phyloP scores from a whole-genome alignment of 306 rosid species.

The Castanea mollissima region DNA sequence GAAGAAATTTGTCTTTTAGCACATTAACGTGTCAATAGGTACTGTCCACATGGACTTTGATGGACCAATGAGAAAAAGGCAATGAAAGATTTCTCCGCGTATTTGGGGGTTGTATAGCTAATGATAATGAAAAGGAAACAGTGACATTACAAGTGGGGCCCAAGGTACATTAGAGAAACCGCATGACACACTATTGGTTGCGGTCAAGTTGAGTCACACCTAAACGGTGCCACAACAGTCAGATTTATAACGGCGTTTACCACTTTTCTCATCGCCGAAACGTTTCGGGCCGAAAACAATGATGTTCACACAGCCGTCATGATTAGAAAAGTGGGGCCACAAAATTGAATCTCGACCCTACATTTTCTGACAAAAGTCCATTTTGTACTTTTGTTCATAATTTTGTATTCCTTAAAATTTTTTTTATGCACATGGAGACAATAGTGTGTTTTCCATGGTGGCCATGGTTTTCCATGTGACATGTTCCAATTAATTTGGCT shows the following conservation, averaged over 20 bases:
- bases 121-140: slow-evolving; percentile 13
- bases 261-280: neutral
- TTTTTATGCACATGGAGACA: too few species aligned
- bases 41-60: slow-evolving; percentile 11
- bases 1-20: neutral
- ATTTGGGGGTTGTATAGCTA: neutral
- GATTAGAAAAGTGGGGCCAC: slow-evolving; percentile 31
- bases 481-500: too few species aligned
- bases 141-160: slow-evolving; percentile 36
- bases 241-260: slow-evolving; percentile 16
- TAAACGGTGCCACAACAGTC: slow-evolving; percentile 36
- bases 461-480: too few species aligned
- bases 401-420: neutral
- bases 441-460: too few species aligned
- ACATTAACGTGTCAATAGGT: slow-evolving; percentile 4
- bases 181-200: slow-evolving; percentile 41
- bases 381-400: slow-evolving; percentile 6
- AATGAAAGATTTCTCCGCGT: slow-evolving; percentile 8
- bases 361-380: slow-evolving; percentile 21
- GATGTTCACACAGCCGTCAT: slow-evolving; percentile 27
- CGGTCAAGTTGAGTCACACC: slow-evolving; percentile 17
- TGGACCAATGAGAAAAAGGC: neutral
- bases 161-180: slow-evolving; percentile 32
- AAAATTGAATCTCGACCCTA: slow-evolving; percentile 21
- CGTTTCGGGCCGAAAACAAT: slow-evolving; percentile 11